A percentile compares a stretch with the other conserved stretches of the same genome.
Evolutionary conservation across 2,329 filamentous ascomycete species (phyloP).

Genomic region (Fusarium siculi): DNA sequence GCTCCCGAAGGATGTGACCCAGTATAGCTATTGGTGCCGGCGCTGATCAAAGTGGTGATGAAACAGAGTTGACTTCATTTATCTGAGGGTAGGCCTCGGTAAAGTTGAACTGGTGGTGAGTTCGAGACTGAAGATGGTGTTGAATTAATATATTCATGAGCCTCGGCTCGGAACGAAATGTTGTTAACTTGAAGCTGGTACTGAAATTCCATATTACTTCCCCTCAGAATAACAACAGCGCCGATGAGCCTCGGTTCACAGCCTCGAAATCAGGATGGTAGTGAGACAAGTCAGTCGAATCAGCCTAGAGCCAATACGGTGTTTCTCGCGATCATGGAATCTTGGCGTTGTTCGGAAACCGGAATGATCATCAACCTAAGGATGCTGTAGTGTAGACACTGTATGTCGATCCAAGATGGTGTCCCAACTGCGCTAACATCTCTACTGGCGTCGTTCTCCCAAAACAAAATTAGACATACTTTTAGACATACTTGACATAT

Average conservation of each 20-base stretch:
- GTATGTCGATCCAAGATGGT: neutral
- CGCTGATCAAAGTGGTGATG: neutral
- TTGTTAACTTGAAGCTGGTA: neutral
- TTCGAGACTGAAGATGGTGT: neutral
- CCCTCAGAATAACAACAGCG: neutral
- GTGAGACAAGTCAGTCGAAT: neutral
- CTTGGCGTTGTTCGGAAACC: neutral
- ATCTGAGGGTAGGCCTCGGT: neutral
- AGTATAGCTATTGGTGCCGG: neutral
- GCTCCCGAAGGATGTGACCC: neutral
- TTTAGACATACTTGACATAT: neutral
- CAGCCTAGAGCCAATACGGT: neutral
- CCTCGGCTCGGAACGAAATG: neutral
- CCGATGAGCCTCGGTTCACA: neutral
- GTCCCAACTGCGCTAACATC: neutral
- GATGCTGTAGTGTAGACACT: neutral
- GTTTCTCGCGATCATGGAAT: neutral
- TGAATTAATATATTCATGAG: neutral
- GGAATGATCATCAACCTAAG: neutral
- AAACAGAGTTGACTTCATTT: neutral
- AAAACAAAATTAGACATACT: neutral
- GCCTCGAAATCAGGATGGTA: neutral
- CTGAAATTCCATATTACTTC: neutral
- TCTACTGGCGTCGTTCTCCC: neutral
- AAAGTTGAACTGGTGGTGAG: neutral